These are phyloP conservation scores for Raffaelea deltoideospora DNA, from an alignment of 2,329 filamentous ascomycete genomes.

Conservation along the genomic window DNA sequence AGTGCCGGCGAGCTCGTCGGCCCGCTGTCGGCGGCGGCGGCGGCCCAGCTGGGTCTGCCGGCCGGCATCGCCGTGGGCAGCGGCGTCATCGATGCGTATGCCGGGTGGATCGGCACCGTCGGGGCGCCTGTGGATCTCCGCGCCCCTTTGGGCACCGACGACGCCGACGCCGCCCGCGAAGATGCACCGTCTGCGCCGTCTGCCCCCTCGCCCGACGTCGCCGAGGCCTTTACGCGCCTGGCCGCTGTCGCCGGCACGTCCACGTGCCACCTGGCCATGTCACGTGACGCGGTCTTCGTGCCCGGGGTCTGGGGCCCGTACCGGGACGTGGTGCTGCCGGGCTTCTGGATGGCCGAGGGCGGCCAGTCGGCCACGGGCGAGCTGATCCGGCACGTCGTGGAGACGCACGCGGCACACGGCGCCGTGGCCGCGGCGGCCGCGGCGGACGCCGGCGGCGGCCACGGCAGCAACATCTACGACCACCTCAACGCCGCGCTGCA, in stretches of 20 bases:
- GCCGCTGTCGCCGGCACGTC: constrained; percentile 93
- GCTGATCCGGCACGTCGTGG: constrained; percentile 82
- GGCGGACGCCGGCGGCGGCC: constrained; percentile 48
- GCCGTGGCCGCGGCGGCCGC: constrained; percentile 59
- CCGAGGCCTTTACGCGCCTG: constrained; percentile 81
- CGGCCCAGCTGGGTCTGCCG: constrained; percentile 66
- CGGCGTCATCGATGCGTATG: constrained; percentile 95
- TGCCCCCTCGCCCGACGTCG: constrained; percentile 50
- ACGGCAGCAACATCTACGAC: constrained; percentile 69
- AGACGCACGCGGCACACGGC: constrained; percentile 83
- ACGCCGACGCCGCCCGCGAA: constrained; percentile 36
- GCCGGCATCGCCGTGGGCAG: constrained; percentile 84
- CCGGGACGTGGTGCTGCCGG: constrained; percentile 79
- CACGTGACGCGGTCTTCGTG: constrained; percentile 81
- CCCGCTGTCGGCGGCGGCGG: constrained; percentile 68
- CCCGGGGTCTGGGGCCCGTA: constrained; percentile 96
- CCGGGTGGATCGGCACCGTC: constrained; percentile 98
- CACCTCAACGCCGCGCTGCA: constrained; percentile 81
- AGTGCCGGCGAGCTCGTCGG: constrained; percentile 89
- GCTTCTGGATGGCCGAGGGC: constrained; percentile 93
- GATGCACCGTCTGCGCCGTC: background rate
- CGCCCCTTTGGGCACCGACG: constrained; percentile 40
- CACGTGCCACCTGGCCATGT: constrained; percentile 95
- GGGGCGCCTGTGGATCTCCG: constrained; percentile 79
- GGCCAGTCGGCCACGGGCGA: constrained; percentile 95